phyloP scores from a whole-genome alignment of 2,329 filamentous ascomycete species.

The Paecilomyces fulvus region DNA sequence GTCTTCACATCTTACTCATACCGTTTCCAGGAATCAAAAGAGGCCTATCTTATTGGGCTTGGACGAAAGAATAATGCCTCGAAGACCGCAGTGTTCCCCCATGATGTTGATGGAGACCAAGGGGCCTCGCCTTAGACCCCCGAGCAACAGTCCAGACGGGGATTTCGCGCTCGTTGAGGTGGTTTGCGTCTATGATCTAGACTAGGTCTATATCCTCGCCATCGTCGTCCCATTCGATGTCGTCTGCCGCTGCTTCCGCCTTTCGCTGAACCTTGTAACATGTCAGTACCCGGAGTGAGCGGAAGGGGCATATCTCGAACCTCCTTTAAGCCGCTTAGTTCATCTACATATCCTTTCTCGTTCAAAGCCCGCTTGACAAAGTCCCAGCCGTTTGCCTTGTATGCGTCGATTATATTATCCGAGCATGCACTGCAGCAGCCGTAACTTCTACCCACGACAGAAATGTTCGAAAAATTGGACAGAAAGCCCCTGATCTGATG shows the following conservation, averaged over 20 bases:
- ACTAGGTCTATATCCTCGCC: constrained; percentile 29
- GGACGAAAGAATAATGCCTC: constrained; percentile 51
- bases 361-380: constrained; percentile 53
- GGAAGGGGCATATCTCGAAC: constrained; percentile 22
- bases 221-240: constrained; percentile 39
- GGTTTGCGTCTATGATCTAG: constrained; percentile 8
- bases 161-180: neutral
- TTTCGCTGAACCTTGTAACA: constrained; percentile 33
- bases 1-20: neutral
- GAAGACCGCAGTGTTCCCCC: constrained; percentile 35
- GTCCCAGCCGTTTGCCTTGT: constrained; percentile 48
- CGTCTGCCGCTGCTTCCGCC: constrained; percentile 37
- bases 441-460: constrained; percentile 50
- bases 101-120: constrained; percentile 2
- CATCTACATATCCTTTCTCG: constrained; percentile 56
- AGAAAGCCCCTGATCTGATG: constrained; percentile 58
- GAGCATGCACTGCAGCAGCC: constrained; percentile 57
- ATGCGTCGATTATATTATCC: constrained; percentile 44
- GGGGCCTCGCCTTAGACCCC: neutral
- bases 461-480: constrained; percentile 50
- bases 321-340: constrained; percentile 53
- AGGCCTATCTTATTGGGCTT: constrained; percentile 78
- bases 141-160: neutral
- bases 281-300: constrained; percentile 11
- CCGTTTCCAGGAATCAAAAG: constrained; percentile 61